phyloP scores from a whole-genome alignment of 805 yeast species.

The Sugiyamaella lignohabitans region DNA sequence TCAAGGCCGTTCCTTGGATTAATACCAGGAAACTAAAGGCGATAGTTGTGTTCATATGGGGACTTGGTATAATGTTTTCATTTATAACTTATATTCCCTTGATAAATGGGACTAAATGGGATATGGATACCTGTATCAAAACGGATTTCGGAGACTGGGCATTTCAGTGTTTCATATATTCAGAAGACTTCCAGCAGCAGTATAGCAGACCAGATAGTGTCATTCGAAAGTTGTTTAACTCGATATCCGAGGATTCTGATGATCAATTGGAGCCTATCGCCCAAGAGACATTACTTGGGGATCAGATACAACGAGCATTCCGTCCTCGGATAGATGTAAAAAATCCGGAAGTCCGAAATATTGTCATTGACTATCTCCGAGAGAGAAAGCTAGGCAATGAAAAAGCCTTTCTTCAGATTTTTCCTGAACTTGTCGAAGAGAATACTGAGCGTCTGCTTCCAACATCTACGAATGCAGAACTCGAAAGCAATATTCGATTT shows the following conservation, averaged over 20 bases:
- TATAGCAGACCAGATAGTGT: background rate
- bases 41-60: conserved; percentile 2
- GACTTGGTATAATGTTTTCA: background rate
- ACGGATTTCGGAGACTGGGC: conserved; percentile 5
- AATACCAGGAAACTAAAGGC: background rate
- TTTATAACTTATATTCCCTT: conserved; percentile 44
- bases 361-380: background rate
- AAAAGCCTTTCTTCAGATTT: background rate
- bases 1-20: too few relatives aligned
- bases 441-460: background rate
- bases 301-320: background rate
- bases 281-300: conserved; percentile 1
- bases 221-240: conserved; percentile 7
- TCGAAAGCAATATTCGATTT: background rate
- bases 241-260: background rate
- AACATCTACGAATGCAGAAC: background rate
- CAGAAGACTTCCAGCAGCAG: background rate
- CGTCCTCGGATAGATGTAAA: background rate
- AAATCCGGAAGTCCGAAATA: background rate
- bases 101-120: conserved; percentile 61
- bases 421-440: background rate
- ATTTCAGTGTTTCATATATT: conserved; percentile 6
- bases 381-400: background rate
- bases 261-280: conserved; percentile 4
- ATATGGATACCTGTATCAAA: background rate